These are phyloP conservation scores for Pleurotus citrinopileatus DNA, from an alignment of 768 basidiomycete genomes.

Conservation along the genomic window DNA sequence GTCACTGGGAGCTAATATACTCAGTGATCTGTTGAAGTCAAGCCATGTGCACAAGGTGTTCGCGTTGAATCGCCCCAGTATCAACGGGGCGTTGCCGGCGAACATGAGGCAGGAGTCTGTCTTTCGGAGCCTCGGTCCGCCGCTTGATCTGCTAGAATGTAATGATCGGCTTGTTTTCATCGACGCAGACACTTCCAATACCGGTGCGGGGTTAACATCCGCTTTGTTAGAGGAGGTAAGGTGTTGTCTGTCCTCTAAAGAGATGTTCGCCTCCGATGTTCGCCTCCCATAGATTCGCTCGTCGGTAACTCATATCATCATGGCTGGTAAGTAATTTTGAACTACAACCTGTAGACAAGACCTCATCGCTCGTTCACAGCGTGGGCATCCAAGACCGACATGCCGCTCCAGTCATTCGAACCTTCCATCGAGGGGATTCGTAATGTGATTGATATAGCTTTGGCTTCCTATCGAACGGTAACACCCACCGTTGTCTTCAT, in stretches of 20 bases:
- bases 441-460: slow-evolving; percentile 28
- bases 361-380: slow-evolving; percentile 16
- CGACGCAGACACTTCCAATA: neutral
- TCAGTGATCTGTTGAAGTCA: neutral
- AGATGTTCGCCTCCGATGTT: neutral
- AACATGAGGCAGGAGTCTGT: neutral
- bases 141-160: neutral
- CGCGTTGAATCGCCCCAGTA: slow-evolving; percentile 23
- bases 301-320: slow-evolving; percentile 24
- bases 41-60: slow-evolving; percentile 25
- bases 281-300: neutral
- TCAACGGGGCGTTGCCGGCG: neutral
- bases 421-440: slow-evolving; percentile 25
- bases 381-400: slow-evolving; percentile 32
- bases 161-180: neutral
- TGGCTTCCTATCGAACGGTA: slow-evolving; percentile 19
- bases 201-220: neutral
- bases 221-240: neutral
- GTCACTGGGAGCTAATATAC: slow-evolving; percentile 27
- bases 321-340: slow-evolving; percentile 24
- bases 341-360: neutral
- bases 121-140: neutral
- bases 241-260: neutral
- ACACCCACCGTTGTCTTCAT: slow-evolving; percentile 29
- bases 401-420: slow-evolving; percentile 27